Percentiles rank a stretch among this genome's conserved stretches.
Evolutionary conservation across 257 asterid genomes (phyloP).

Genomic region (Sherardia arvensis): DNA sequence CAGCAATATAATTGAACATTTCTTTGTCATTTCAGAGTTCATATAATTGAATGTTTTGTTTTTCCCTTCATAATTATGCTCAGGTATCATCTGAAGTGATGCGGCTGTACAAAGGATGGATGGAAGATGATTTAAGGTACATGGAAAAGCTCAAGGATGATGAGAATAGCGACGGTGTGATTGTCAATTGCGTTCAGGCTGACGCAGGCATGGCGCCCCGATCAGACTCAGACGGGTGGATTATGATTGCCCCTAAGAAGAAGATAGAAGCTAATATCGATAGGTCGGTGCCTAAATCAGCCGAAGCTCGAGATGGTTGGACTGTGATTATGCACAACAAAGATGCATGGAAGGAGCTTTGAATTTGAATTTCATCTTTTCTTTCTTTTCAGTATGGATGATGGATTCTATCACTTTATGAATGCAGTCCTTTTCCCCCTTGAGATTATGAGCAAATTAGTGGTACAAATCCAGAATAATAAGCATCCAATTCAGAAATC

Average conservation of each 20-base stretch:
- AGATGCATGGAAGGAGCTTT: neutral
- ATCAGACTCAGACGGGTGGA: slow-evolving; percentile 40
- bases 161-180: slow-evolving; percentile 5
- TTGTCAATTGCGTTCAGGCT: neutral
- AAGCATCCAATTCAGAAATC: too few species aligned
- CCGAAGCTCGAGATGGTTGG: neutral
- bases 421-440: too few species aligned
- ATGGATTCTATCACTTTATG: too few species aligned
- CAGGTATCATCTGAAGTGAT: slow-evolving; percentile 31
- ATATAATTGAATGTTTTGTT: too few species aligned
- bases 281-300: neutral
- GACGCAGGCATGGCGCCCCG: slow-evolving; percentile 5
- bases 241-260: slow-evolving; percentile 31
- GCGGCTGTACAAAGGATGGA: slow-evolving; percentile 63
- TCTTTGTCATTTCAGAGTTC: too few species aligned
- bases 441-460: too few species aligned
- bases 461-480: too few species aligned
- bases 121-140: slow-evolving; percentile 46
- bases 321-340: neutral
- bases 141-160: slow-evolving; percentile 28
- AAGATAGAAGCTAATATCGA: slow-evolving; percentile 13
- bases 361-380: too few species aligned
- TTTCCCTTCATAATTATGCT: too few species aligned
- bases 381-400: too few species aligned
- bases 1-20: too few species aligned